Evolutionary conservation across 805 yeast genomes (phyloP).

Genomic region (Brettanomyces sp.): DNA sequence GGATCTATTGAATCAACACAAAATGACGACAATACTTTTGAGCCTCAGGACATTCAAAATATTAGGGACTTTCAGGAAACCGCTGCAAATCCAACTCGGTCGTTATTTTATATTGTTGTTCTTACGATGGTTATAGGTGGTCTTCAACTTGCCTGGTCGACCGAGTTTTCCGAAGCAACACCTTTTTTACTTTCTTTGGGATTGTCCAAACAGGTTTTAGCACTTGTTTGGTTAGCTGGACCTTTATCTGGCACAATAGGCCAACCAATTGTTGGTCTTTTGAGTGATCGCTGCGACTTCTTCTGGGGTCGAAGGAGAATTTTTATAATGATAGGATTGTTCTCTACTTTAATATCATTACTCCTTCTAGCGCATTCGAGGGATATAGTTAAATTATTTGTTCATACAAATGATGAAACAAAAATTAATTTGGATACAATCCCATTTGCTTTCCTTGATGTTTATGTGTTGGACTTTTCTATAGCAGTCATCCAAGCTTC

Average conservation of each 20-base stretch:
- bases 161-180: conserved; percentile 57
- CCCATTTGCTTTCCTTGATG: conserved; percentile 44
- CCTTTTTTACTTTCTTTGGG: conserved; percentile 56
- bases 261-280: conserved; percentile 53
- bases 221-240: conserved; percentile 60
- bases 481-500: conserved; percentile 53
- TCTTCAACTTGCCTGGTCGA: conserved; percentile 55
- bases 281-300: conserved; percentile 41
- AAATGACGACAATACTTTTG: too few relatives aligned
- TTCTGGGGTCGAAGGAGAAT: conserved; percentile 46
- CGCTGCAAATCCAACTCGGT: conserved; percentile 31
- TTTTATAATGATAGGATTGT: conserved; percentile 45
- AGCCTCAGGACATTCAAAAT: too few relatives aligned
- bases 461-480: conserved; percentile 47
- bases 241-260: conserved; percentile 56
- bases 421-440: conserved; percentile 26
- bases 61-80: too few relatives aligned
- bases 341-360: conserved; percentile 37
- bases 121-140: conserved; percentile 46
- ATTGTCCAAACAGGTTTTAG: conserved; percentile 43
- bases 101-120: conserved; percentile 33
- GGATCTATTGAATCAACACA: too few relatives aligned
- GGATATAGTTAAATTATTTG: conserved; percentile 28
- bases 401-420: conserved; percentile 13
- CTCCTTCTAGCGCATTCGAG: conserved; percentile 36